Conservation (phyloP, 768 basidiomycete species). For the Gelatoporia subvermispora region DNA sequence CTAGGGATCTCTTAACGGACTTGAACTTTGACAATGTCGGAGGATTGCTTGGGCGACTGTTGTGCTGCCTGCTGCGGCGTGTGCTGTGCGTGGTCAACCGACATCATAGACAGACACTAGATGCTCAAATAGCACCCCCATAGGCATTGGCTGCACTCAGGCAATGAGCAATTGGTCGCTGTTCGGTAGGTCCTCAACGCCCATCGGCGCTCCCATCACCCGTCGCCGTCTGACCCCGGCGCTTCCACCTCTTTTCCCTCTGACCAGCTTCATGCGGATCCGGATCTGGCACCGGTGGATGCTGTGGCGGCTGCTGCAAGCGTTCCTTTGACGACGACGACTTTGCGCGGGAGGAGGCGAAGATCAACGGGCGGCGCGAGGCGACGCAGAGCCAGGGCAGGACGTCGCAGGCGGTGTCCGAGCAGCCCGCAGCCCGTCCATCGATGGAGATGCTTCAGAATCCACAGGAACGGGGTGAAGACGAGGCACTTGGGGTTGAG, state of each 20-base stretch:
- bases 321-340: slow-evolving; percentile 7
- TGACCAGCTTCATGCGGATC: slow-evolving; percentile 1
- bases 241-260: background rate
- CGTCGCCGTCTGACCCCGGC: background rate
- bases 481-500: too few species aligned
- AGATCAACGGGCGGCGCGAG: background rate
- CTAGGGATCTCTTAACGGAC: too few species aligned
- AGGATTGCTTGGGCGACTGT: too few species aligned
- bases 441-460: too few species aligned
- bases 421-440: too few species aligned
- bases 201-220: background rate
- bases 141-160: background rate
- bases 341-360: slow-evolving; percentile 1
- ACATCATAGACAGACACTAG: too few species aligned
- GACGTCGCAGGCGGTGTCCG: too few species aligned
- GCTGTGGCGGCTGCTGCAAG: slow-evolving; percentile 8
- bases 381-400: too few species aligned
- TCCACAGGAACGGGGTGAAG: too few species aligned
- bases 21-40: too few species aligned
- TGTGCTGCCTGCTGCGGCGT: too few species aligned
- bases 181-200: background rate
- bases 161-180: background rate
- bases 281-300: slow-evolving; percentile 1
- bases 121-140: background rate
- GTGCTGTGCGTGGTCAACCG: too few species aligned